phyloP scores from a whole-genome alignment of 352 stramenopile genomes.

The Pythium coloratum region DNA sequence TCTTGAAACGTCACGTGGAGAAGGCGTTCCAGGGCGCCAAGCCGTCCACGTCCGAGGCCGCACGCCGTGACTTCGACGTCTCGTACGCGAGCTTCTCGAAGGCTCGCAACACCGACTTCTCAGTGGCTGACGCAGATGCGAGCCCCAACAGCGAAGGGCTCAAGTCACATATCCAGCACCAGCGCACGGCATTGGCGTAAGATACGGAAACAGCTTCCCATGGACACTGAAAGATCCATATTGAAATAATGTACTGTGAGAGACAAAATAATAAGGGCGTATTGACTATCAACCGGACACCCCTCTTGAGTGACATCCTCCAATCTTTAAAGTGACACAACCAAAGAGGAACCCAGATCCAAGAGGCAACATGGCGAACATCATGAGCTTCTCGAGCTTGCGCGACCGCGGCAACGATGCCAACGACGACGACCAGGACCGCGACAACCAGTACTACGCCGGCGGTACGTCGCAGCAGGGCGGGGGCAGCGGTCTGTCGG shows the following conservation, averaged over 20 bases:
- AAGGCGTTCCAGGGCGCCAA: slow-evolving; percentile 65
- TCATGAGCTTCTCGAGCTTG: slow-evolving; percentile 79
- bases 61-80: slow-evolving; percentile 61
- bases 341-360: neutral
- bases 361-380: slow-evolving; percentile 61
- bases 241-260: neutral
- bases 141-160: slow-evolving; percentile 45
- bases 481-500: slow-evolving; percentile 73
- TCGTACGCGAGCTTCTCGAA: slow-evolving; percentile 75
- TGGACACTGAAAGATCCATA: neutral
- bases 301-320: neutral
- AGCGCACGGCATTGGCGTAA: slow-evolving; percentile 69
- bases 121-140: slow-evolving; percentile 50
- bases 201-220: neutral
- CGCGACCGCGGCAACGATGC: slow-evolving; percentile 37
- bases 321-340: neutral
- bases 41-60: slow-evolving; percentile 61
- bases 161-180: slow-evolving; percentile 57
- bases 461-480: slow-evolving; percentile 64
- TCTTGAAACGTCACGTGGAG: slow-evolving; percentile 59
- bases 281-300: neutral
- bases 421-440: slow-evolving; percentile 34
- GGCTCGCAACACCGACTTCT: slow-evolving; percentile 69
- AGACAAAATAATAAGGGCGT: neutral
- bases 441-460: slow-evolving; percentile 66